A percentile compares a stretch with the other conserved stretches of the same genome.
Conservation (phyloP, 2,329 filamentous ascomycete species). For the Aspergillus floridensis region DNA sequence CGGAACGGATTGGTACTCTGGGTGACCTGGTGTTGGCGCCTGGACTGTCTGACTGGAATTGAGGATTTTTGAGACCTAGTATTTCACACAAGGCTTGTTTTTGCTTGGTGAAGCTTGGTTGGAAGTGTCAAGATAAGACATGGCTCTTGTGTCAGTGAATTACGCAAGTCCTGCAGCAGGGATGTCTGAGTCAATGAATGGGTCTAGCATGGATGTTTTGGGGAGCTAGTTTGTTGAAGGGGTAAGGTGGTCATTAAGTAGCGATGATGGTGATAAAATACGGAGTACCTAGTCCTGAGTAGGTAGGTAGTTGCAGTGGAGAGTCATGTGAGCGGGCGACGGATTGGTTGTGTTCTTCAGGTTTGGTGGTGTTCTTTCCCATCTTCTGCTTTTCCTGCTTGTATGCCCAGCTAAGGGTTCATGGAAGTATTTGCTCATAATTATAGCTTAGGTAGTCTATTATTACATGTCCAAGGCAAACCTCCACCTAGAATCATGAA, state of each 20-base stretch:
- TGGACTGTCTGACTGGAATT: too few relatives aligned
- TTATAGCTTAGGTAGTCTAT: not conserved
- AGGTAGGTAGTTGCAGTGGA: not conserved
- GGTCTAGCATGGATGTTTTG: not conserved
- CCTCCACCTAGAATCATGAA: not conserved
- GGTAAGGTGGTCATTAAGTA: too few relatives aligned
- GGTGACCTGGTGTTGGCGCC: too few relatives aligned
- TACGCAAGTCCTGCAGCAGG: not conserved
- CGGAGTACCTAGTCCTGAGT: too few relatives aligned
- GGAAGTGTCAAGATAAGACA: not conserved
- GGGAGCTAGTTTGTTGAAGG: not conserved
- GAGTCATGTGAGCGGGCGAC: not conserved
- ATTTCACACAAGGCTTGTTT: not conserved
- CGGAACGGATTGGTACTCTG: not conserved
- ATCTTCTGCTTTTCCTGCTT: too few relatives aligned
- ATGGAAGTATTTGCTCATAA: not conserved
- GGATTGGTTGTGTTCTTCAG: not conserved
- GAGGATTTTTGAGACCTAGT: not conserved
- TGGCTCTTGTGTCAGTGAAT: not conserved
- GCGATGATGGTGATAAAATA: too few relatives aligned
- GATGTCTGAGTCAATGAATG: not conserved
- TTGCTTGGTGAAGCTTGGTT: not conserved
- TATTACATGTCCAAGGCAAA: not conserved
- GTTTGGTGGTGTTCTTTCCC: too few relatives aligned
- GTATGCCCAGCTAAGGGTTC: too few relatives aligned